Evolutionary conservation across 2,329 filamentous ascomycete genomes (phyloP).

Genomic region (Verticillium albo-atrum): DNA sequence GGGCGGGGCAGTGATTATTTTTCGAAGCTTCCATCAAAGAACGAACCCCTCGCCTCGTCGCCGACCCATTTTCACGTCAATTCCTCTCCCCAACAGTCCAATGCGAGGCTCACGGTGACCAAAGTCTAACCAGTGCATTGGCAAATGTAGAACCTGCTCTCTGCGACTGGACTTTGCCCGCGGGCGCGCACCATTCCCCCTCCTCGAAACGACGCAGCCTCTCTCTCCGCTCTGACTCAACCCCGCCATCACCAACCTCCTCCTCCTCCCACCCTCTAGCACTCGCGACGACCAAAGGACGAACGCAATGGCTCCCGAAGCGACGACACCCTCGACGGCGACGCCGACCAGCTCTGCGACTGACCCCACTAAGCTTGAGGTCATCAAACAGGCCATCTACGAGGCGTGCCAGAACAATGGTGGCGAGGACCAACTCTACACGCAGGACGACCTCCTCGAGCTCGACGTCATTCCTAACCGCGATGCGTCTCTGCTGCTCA

Average conservation of each 20-base stretch:
- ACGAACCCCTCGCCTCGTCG: conserved; percentile 10
- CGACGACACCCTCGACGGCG: conserved; percentile 9
- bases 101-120: neutral
- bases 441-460: conserved; percentile 53
- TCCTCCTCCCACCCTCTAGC: neutral
- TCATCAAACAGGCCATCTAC: conserved; percentile 55
- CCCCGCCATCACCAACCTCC: neutral
- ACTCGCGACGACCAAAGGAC: neutral
- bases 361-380: conserved; percentile 36
- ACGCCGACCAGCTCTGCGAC: conserved; percentile 5
- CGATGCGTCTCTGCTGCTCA: conserved; percentile 49
- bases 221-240: neutral
- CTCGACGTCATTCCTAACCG: conserved; percentile 54
- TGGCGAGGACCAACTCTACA: conserved; percentile 45
- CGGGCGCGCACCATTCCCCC: neutral
- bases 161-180: neutral
- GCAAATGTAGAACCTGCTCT: conserved; percentile 1
- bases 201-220: neutral
- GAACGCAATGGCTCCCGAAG: conserved; percentile 1
- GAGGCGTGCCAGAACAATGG: conserved; percentile 47
- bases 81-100: neutral
- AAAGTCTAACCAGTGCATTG: neutral
- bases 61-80: conserved; percentile 10
- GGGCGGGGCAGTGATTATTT: conserved; percentile 5
- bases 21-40: conserved; percentile 4